These are phyloP conservation scores for Nothophytophthora sp. DNA, from an alignment of 352 stramenopile genomes.

Conservation along the genomic window DNA sequence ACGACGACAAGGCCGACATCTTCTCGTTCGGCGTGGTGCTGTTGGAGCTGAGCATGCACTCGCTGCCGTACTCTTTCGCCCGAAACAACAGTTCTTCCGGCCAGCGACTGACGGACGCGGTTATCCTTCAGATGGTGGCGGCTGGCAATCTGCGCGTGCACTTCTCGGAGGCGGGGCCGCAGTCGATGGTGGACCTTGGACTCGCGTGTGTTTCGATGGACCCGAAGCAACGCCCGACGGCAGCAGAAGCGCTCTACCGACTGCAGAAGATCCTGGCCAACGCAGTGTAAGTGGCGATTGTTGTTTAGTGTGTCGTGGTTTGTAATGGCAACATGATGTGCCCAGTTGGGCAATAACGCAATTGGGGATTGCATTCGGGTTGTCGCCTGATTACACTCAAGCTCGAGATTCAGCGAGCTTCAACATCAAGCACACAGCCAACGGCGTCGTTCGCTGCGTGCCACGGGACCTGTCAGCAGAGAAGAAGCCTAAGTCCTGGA, in stretches of 20 bases:
- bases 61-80: slow-evolving; percentile 26
- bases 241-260: slow-evolving; percentile 41
- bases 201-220: slow-evolving; percentile 37
- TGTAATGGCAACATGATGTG: no score
- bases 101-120: slow-evolving; percentile 25
- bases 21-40: slow-evolving; percentile 54
- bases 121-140: slow-evolving; percentile 50
- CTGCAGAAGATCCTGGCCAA: slow-evolving; percentile 31
- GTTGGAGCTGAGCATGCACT: slow-evolving; percentile 36
- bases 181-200: slow-evolving; percentile 27
- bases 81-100: slow-evolving; percentile 17
- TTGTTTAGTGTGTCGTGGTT: no score
- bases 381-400: no score
- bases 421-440: no score
- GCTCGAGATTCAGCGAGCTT: no score
- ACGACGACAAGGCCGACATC: slow-evolving; percentile 49
- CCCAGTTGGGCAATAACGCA: no score
- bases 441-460: no score
- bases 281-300: no score
- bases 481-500: no score
- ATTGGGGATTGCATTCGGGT: no score
- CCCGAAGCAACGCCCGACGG: slow-evolving; percentile 30
- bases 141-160: slow-evolving; percentile 33
- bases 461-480: no score
- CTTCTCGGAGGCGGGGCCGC: slow-evolving; percentile 29